phyloP scores from a whole-genome alignment of 2,329 filamentous ascomycete species.

The Cordyceps tenuipes region DNA sequence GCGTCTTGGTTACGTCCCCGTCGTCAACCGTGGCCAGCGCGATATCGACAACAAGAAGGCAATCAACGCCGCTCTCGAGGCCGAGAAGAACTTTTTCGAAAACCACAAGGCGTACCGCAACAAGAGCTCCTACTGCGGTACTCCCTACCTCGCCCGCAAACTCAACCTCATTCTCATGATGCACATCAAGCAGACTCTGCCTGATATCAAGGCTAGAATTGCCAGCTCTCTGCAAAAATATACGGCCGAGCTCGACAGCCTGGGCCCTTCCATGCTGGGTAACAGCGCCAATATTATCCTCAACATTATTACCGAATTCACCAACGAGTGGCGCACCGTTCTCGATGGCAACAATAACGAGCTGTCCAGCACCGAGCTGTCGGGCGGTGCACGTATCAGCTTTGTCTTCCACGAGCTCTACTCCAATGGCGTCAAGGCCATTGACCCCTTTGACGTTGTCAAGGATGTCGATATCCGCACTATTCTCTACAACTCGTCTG shows the following conservation, averaged over 20 bases:
- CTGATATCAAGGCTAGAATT: constrained; percentile 96
- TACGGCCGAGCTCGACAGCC: constrained; percentile 64
- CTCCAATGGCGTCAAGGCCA: constrained; percentile 91
- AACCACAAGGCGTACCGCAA: constrained; percentile 98
- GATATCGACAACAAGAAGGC: constrained; percentile 98
- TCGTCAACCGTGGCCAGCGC: constrained; percentile 94
- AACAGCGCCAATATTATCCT: constrained; percentile 95
- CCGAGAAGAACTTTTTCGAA: constrained; percentile 95
- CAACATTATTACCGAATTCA: constrained; percentile 98
- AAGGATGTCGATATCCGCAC: constrained; percentile 97
- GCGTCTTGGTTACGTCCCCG: constrained; percentile 88
- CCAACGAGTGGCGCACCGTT: constrained; percentile 93
- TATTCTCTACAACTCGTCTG: constrained; percentile 98
- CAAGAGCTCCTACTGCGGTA: constrained; percentile 97
- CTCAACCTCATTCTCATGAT: constrained; percentile 99
- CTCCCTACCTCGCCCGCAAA: constrained; percentile 91
- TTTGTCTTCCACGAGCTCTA: constrained; percentile 99
- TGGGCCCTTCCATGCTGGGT: constrained; percentile 91
- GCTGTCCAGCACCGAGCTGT: constrained; percentile 86
- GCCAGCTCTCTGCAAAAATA: constrained; percentile 93
- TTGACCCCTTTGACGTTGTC: constrained; percentile 94
- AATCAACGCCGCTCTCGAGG: constrained; percentile 82
- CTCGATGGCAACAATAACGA: constrained; percentile 96
- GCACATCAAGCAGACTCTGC: constrained; percentile 99
- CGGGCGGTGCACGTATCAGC: constrained; percentile 93